Base-by-base conservation (phyloP, 495 filamentous ascomycete species). In the Daldinia vernicosa region DNA sequence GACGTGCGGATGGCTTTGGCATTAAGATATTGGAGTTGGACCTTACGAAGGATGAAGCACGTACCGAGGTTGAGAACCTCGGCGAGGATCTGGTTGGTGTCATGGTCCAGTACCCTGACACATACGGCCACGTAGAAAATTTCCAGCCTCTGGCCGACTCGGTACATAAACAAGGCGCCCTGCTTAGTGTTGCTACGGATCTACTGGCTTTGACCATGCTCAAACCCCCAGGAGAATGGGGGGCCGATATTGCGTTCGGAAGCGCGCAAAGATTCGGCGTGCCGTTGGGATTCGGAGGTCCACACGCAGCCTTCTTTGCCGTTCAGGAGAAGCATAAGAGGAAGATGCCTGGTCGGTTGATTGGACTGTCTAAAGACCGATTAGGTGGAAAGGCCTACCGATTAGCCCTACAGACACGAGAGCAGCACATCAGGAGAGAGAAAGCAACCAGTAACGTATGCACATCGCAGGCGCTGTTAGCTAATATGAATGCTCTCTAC, bases 371-470 rank as follows among this genome's bases (percentile, higher is more conserved):
- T 40, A 97, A 96, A 80, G 95, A 99, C 75, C 85, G 95, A 60
- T 82, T 94, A 7, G 95, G 95, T 7, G 88, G 92, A 68, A 88
- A 86, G 14, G 95, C 95, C n/a, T 89, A 95, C 70, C 84, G 95
- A 75, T 82, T 99, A 75, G 92, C 95, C 24, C 81, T 99, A 50
- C 95, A 99, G 81, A 99, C 95, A 12, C 84, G 95, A 76, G 95
- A 99, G 81, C 95, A 99, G 80, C 95, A 99, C 77, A 99, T 99
- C 78, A 87, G 95, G 72, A 88, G 95, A 74, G 95, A 99, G 80
- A 99, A 99, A 86, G 95, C 95, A 1, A 99, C 95, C 6, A 97
- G 94, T 84, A 99, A 99, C 79, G 97, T 99, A 65, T 99, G 95
- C 81, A 99, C 95, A 22, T 95, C 95, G 6, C 95, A 99, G 78